These are phyloP conservation scores for Aspergillus versicolor DNA, from an alignment of 2,329 filamentous ascomycete species.

Conservation along the genomic window DNA sequence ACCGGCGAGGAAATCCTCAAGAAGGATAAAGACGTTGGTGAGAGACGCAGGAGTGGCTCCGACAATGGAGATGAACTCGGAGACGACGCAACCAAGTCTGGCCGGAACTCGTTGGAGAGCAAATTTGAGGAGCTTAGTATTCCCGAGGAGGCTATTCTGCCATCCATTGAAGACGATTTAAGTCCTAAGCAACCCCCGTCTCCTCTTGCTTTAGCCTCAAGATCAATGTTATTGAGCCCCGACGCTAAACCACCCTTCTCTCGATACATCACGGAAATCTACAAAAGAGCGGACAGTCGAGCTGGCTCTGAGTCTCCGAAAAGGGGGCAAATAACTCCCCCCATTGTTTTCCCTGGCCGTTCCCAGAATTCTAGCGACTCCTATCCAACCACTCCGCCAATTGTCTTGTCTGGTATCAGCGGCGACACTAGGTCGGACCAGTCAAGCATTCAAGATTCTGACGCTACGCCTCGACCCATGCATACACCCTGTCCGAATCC, in stretches of 20 bases:
- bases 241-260: constrained; percentile 14
- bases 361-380: not conserved
- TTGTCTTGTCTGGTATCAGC: constrained; percentile 22
- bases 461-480: constrained; percentile 34
- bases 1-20: constrained; percentile 42
- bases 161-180: constrained; percentile 28
- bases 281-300: not conserved
- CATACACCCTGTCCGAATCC: constrained; percentile 28
- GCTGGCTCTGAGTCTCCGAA: constrained; percentile 14
- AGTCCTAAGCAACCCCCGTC: constrained; percentile 25
- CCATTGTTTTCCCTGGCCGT: constrained; percentile 19
- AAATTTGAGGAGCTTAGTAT: constrained; percentile 35
- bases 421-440: constrained; percentile 18
- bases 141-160: constrained; percentile 32
- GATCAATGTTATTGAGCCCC: not conserved
- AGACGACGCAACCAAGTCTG: constrained; percentile 25
- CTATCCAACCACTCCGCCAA: constrained; percentile 21
- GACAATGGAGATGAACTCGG: constrained; percentile 21
- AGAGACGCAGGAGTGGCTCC: constrained; percentile 25
- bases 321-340: constrained; percentile 33
- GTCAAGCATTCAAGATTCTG: constrained; percentile 26
- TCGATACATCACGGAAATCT: constrained; percentile 9
- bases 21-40: constrained; percentile 35
- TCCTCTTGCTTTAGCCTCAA: constrained; percentile 15
- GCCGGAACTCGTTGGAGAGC: constrained; percentile 29